These are phyloP conservation scores for Aspergillus japonicus DNA, from an alignment of 2,329 filamentous ascomycete genomes.

Conservation along the genomic window DNA sequence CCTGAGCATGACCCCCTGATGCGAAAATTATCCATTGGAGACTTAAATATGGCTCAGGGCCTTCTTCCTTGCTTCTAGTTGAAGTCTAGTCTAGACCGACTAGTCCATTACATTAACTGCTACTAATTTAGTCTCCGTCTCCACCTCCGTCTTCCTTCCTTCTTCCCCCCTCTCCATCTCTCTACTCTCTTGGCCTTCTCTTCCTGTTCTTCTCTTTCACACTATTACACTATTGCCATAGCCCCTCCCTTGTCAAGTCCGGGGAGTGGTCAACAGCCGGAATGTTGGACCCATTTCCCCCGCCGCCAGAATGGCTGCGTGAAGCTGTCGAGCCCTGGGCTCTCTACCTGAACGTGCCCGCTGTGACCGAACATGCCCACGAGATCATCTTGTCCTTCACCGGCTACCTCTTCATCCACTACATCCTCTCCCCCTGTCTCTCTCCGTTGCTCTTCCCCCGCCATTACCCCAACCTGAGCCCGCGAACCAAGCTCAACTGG, in stretches of 20 bases:
- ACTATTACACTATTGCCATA: neutral
- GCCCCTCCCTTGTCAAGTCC: neutral
- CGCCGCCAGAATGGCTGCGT: slow-evolving; percentile 54
- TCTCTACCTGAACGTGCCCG: slow-evolving; percentile 52
- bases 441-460: slow-evolving; percentile 55
- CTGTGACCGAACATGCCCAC: slow-evolving; percentile 61
- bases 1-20: neutral
- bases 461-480: slow-evolving; percentile 54
- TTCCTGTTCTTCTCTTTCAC: neutral
- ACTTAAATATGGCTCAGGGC: neutral
- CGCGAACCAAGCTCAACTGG: slow-evolving; percentile 63
- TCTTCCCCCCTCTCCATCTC: neutral
- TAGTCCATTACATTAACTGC: neutral
- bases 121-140: slow-evolving; percentile 1
- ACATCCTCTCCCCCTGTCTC: slow-evolving; percentile 55
- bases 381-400: slow-evolving; percentile 57
- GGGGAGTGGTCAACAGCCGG: slow-evolving; percentile 20
- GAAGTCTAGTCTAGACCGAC: neutral
- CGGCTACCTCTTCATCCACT: slow-evolving; percentile 58
- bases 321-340: slow-evolving; percentile 51
- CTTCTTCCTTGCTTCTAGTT: neutral
- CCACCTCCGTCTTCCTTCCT: slow-evolving; percentile 11
- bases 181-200: neutral
- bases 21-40: neutral
- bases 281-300: slow-evolving; percentile 47